Base-by-base conservation (phyloP, 2,329 filamentous ascomycete species). In the Clonostachys solani region DNA sequence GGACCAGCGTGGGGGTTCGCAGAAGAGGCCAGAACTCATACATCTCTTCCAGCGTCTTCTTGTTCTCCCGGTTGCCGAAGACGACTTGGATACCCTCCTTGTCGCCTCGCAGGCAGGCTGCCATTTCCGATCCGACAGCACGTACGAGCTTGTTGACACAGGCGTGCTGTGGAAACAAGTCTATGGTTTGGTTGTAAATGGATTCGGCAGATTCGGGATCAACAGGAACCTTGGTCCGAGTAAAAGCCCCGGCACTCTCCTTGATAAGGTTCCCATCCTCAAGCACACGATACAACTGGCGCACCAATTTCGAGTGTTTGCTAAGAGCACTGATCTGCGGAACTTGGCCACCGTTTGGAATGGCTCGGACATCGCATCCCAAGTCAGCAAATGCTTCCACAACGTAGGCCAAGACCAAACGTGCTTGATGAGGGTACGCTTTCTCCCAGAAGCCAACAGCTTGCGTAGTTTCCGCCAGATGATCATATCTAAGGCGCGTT, bases 31-130 rank as follows among this genome's bases (percentile, higher is more conserved):
- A 55, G n/a, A 54, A 56, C 1, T 52, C 52, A 46, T 74, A 74
- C 0, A 70, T 55, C 18, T 68, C 62, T 13, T 61, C 63, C 0
- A 72, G 47, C 4, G 65, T 49, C 12, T 52, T 46, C 2, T 57
- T 52, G 10, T 55, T 56, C 4, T 53, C 47, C 10, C 50, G 49
- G 33, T 57, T 59, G 1, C 60, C 59, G 41, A 75, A 76, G 3
- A 75, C 51, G 2, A 76, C 45, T 2, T 56, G 48, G 0, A 75
- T 37, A 5, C 62, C 59, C 42, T 75, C 68, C 1, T 49, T 51
- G 2, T 52, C 46, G 0, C 71, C 72, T 0, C 53, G 54, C 1
- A 77, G 56, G 44, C 64, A 70, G 0, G 63, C 59, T 2, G 69
- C 68, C 1, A 75, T 57, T 7, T 54, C 46, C 0, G 61, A 47